Conservation (phyloP, 108 stramenopile species). For the Bacterosira constricta region DNA sequence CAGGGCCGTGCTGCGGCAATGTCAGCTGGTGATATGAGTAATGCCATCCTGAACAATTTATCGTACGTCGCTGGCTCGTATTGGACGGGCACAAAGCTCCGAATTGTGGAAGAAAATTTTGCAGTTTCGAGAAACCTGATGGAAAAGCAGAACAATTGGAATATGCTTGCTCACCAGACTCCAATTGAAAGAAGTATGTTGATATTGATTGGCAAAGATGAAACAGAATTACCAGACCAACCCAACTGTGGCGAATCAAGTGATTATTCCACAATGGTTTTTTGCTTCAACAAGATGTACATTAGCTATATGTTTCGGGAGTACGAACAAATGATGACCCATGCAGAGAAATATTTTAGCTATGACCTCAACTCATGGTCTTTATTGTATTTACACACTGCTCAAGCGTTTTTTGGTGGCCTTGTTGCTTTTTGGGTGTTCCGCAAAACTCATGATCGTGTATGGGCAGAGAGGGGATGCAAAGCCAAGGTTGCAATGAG, state of each 20-base stretch:
- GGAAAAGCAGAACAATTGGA: too few relatives aligned
- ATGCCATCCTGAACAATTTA: neutral
- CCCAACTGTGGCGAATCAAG: neutral
- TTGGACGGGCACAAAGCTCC: neutral
- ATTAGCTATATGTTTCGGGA: too few relatives aligned
- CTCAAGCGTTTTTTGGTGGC: slow-evolving; percentile 8
- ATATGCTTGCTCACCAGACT: too few relatives aligned
- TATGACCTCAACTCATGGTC: too few relatives aligned
- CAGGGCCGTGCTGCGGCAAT: slow-evolving; percentile 4
- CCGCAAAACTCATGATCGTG: slow-evolving; percentile 1
- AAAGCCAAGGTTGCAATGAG: slow-evolving; percentile 3
- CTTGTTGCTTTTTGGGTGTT: slow-evolving; percentile 15
- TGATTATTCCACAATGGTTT: too few relatives aligned
- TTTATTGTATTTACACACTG: too few relatives aligned
- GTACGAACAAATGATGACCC: too few relatives aligned
- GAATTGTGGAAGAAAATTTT: neutral
- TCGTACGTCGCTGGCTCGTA: neutral
- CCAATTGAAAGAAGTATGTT: too few relatives aligned
- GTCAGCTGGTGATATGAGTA: slow-evolving; percentile 4
- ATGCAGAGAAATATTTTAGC: too few relatives aligned
- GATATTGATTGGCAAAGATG: too few relatives aligned
- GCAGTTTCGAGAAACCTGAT: too few relatives aligned
- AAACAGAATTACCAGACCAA: neutral
- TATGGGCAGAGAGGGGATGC: neutral
- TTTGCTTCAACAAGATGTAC: too few relatives aligned